Evolutionary conservation across 2,329 filamentous ascomycete genomes (phyloP), one percentile per base, ranked within the genome.

Genomic region (Pyrenophora graminea): DNA sequence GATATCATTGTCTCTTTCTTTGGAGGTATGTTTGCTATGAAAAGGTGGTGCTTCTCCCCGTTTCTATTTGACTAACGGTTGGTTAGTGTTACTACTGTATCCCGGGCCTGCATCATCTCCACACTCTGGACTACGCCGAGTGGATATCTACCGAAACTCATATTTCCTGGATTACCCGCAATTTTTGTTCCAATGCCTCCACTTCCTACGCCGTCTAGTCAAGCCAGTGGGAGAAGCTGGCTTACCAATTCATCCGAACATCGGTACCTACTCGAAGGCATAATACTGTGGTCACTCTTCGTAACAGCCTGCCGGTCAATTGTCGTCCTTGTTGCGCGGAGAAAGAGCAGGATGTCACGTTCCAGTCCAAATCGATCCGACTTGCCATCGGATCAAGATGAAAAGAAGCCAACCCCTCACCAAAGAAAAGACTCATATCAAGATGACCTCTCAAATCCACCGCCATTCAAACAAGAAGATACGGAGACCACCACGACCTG

Each of bases 181-280:
- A 55, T 45, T 43, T 54, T 41, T 55, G 39, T 55, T 45, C 55
- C 48, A 38, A 73, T 73, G 70, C 62, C 70, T 64, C 68, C 69
- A 55, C 61, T 59, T 33, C 37, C 54, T 32, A 54, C 40, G 54
- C 45, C 60, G 38, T 49, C 60, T 47, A 52, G 49, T 42, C 38
- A 25, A 32, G 49, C 58, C 56, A 55, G 52, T 41, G 51, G 56
- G 49, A 46, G 59, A 37, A 47, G 41, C 41, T 53, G 45, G 45
- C 38, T 44, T 7, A 19, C 41, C 8, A 10, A 30, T 25, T 49
- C 55, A 15, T 44, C 32, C 33, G 21, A 32, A 34, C 17, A 51
- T 39, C 47, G 25, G 13, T 45, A 51, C 31, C 40, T 61, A 8
- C 45, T 58, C n/a, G 61, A 51, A 43, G 48, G 58, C 6, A 43